Percentiles rank a stretch among this genome's conserved stretches.
These are phyloP conservation scores for Phaeosphaeria sp. DNA, from an alignment of 2,329 filamentous ascomycete genomes.

Conservation along the genomic window DNA sequence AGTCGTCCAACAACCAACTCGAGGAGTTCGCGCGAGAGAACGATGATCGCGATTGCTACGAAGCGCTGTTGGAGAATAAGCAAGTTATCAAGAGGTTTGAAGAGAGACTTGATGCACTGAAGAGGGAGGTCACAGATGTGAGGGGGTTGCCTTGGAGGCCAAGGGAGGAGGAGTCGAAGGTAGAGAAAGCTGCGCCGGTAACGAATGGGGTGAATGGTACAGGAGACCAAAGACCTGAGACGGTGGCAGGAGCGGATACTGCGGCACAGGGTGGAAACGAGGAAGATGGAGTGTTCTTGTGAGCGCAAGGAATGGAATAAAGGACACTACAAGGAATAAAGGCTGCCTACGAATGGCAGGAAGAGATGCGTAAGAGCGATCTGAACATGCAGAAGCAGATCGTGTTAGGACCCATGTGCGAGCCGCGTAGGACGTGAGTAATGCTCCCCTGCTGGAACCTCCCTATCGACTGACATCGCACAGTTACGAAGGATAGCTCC, in stretches of 20 bases:
- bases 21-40: conserved; percentile 61
- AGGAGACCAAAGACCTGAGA: not conserved
- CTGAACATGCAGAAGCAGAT: not conserved
- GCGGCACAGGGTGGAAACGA: not conserved
- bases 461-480: not conserved
- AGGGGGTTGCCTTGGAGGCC: conserved; percentile 61
- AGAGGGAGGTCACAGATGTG: conserved; percentile 67
- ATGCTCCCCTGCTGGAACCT: not conserved
- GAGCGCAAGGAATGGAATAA: not conserved
- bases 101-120: conserved; percentile 68
- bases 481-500: not conserved
- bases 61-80: conserved; percentile 76
- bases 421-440: not conserved
- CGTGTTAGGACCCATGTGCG: not conserved
- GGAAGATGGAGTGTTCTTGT: not conserved
- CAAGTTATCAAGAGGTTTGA: conserved; percentile 71
- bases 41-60: conserved; percentile 73
- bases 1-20: conserved; percentile 76
- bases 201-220: not conserved
- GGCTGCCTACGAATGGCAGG: not conserved
- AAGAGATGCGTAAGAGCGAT: not conserved
- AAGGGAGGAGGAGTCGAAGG: not conserved
- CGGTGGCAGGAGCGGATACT: not conserved
- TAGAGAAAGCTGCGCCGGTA: not conserved
- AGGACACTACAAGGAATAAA: not conserved